A percentile compares a stretch with the other conserved stretches of the same genome.
Conservation (phyloP, 257 asterid genomes). For the Coffea eugenioides region DNA sequence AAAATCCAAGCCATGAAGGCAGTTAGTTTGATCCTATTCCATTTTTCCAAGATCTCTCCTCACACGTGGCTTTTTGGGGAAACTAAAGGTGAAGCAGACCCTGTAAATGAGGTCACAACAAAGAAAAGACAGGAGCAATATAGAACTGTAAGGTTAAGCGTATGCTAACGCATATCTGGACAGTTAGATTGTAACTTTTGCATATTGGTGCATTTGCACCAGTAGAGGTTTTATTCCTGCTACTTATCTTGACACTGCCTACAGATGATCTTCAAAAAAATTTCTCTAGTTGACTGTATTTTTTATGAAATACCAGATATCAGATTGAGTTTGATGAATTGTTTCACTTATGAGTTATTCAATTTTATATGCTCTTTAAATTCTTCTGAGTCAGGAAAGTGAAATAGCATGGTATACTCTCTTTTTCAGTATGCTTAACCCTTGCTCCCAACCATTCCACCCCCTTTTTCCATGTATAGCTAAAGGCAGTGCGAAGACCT, state of each 20-base stretch:
- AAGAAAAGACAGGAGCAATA: not conserved
- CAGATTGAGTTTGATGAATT: not conserved
- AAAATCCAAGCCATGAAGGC: conserved; percentile 41
- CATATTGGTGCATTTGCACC: not conserved
- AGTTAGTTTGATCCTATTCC: not conserved
- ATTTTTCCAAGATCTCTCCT: not conserved
- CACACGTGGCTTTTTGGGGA: not conserved
- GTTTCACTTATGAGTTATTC: not conserved
- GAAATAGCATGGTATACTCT: too few species aligned
- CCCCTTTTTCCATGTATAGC: too few species aligned
- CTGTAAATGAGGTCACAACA: not conserved
- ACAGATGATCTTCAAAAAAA: not conserved
- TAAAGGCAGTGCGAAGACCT: not conserved
- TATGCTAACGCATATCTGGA: not conserved
- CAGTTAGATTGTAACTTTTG: not conserved
- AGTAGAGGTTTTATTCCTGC: not conserved
- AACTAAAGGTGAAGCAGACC: not conserved
- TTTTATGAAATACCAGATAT: not conserved
- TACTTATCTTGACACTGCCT: not conserved
- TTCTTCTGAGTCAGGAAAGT: not conserved
- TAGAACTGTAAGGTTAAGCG: not conserved
- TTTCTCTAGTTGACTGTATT: not conserved
- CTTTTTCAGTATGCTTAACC: too few species aligned
- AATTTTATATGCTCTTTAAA: not conserved
- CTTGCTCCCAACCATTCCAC: not conserved